Evolutionary conservation across 2,329 filamentous ascomycete species (phyloP).

Genomic region (Coniochaeta sp.): DNA sequence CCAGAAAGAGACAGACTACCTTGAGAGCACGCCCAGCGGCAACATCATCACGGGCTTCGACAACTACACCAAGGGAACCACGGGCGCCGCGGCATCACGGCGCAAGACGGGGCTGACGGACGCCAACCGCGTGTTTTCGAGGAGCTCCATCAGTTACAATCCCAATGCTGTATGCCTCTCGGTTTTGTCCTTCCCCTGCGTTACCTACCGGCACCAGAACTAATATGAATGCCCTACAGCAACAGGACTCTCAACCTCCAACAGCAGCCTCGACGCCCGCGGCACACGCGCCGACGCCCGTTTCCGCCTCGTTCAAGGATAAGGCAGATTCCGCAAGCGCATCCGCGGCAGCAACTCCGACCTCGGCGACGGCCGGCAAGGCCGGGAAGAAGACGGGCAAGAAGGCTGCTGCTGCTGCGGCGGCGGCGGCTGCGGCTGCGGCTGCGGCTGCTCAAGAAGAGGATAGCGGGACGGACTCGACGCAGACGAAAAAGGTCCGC

Average conservation of each 20-base stretch:
- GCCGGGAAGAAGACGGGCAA: slow-evolving; percentile 48
- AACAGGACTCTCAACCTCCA: slow-evolving; percentile 11
- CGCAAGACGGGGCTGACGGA: slow-evolving; percentile 60
- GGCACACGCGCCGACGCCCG: slow-evolving; percentile 42
- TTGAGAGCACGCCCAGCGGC: slow-evolving; percentile 80
- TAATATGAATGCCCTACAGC: slow-evolving; percentile 24
- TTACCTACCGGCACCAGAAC: slow-evolving; percentile 22
- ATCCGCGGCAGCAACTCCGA: slow-evolving; percentile 49
- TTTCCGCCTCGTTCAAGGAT: slow-evolving; percentile 46
- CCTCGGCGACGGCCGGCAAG: slow-evolving; percentile 38
- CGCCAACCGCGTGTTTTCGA: slow-evolving; percentile 66
- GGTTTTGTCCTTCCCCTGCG: neutral
- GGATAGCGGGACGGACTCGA: slow-evolving; percentile 53
- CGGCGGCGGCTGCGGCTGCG: slow-evolving; percentile 12
- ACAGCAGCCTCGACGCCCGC: slow-evolving; percentile 30
- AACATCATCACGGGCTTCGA: slow-evolving; percentile 99
- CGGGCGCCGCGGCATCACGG: slow-evolving; percentile 54
- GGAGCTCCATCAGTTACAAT: slow-evolving; percentile 56
- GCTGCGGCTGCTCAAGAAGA: slow-evolving; percentile 18
- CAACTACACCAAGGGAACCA: slow-evolving; percentile 88
- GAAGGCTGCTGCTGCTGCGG: slow-evolving; percentile 24
- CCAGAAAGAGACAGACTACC: slow-evolving; percentile 77
- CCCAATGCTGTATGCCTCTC: slow-evolving; percentile 26
- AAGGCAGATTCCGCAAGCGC: slow-evolving; percentile 25
- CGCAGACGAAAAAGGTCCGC: slow-evolving; percentile 46